These are phyloP conservation scores for Phyllosticta citriasiana DNA, from an alignment of 2,329 filamentous ascomycete genomes.

Conservation along the genomic window DNA sequence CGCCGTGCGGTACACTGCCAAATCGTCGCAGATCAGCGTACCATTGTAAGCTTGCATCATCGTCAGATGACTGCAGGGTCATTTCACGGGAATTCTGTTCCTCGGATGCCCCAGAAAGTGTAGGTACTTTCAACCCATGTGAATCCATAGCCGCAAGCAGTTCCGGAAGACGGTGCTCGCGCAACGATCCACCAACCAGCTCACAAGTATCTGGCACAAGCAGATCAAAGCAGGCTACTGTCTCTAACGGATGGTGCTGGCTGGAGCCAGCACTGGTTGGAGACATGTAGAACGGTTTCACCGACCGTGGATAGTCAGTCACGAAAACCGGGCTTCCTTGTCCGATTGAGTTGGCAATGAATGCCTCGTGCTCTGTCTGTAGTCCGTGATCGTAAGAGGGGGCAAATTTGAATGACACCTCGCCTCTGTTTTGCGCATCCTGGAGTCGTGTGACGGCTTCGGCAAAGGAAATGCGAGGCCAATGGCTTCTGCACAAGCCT, in stretches of 20 bases:
- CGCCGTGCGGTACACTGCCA: constrained; percentile 85
- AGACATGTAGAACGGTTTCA: constrained; percentile 90
- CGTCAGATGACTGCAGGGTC: neutral
- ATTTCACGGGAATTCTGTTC: neutral
- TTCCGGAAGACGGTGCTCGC: constrained; percentile 64
- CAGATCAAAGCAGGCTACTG: constrained; percentile 84
- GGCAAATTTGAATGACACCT: constrained; percentile 51
- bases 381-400: constrained; percentile 66
- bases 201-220: constrained; percentile 79
- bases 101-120: neutral
- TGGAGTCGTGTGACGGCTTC: constrained; percentile 63
- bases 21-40: constrained; percentile 81
- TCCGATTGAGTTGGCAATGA: constrained; percentile 60
- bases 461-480: constrained; percentile 77
- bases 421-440: constrained; percentile 41
- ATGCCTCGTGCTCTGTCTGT: constrained; percentile 88
- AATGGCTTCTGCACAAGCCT: constrained; percentile 59
- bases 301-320: constrained; percentile 76
- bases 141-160: constrained; percentile 61
- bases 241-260: constrained; percentile 27
- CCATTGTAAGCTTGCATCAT: constrained; percentile 53
- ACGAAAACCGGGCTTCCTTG: constrained; percentile 69
- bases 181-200: constrained; percentile 78
- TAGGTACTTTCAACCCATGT: constrained; percentile 43
- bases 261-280: constrained; percentile 27